Evolutionary conservation across 2,329 filamentous ascomycete genomes (phyloP).

Genomic region (Thermoascus crustaceus): DNA sequence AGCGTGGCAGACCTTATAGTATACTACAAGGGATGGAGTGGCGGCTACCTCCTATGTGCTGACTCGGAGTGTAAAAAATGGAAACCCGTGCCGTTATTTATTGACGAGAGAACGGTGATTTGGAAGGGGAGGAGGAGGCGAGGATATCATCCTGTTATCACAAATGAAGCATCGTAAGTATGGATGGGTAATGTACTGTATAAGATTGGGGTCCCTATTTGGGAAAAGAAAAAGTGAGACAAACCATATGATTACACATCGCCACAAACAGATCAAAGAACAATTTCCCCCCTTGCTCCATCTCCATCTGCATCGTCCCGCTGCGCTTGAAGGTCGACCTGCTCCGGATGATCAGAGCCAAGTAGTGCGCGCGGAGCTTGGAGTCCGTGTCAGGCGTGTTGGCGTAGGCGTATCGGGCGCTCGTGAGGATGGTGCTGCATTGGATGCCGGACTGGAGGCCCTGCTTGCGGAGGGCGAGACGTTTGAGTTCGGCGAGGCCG

Average conservation of each 20-base stretch:
- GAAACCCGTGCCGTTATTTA: no score
- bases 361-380: constrained; percentile 83
- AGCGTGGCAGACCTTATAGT: no score
- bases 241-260: constrained; percentile 79
- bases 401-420: constrained; percentile 81
- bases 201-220: no score
- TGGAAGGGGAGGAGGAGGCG: constrained; percentile 11
- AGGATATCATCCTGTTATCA: constrained; percentile 16
- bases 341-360: constrained; percentile 83
- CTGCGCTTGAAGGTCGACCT: constrained; percentile 85
- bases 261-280: constrained; percentile 95
- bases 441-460: constrained; percentile 78
- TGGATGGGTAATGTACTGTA: no score
- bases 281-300: constrained; percentile 77
- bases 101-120: constrained; percentile 15
- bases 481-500: constrained; percentile 74
- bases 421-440: constrained; percentile 74
- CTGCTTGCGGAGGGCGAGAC: constrained; percentile 77
- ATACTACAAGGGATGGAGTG: no score
- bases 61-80: no score
- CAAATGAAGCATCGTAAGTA: no score
- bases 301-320: constrained; percentile 91
- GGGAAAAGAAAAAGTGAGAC: constrained; percentile 24
- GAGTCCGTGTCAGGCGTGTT: constrained; percentile 85
- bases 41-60: no score